Evolutionary conservation across 1,139 yeast genomes (phyloP), one percentile per base, ranked within the genome.

Genomic region (Lodderomyces elongisporus): DNA sequence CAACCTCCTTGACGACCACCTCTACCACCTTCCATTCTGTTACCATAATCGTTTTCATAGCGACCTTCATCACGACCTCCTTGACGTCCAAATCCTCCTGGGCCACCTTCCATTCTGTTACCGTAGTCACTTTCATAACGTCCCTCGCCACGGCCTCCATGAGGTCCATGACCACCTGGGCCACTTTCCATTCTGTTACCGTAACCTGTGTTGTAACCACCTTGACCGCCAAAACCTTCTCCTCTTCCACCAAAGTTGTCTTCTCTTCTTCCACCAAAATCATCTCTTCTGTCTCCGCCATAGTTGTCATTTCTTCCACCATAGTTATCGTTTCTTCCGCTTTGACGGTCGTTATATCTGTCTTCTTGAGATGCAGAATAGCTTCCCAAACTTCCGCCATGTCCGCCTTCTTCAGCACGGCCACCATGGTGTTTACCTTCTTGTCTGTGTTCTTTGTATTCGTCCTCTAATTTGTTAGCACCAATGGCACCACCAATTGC

Each of bases 401-500:
- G 39, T 8, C 10, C 10, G 22, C 10, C 22, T 20, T 10, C 10
- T 20, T 36, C 51, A 14, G 15, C 17, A 17, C 30, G 15, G 5
- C 30, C 30, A 12, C 24, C 23, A 3, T 12, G 5, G 7, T 14
- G 18, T 17, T 21, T 27, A 9, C 30, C 30, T 17, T 17, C 30
- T 8, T 27, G 23, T 20, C 33, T 32, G 20, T 35, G 43, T 13
- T 49, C 48, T 44, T 63, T 62, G 33, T 47, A 46, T 25, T 42
- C 48, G 51, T 76, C 66, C 48, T 72, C 79, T 29, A 67, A 46
- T 58, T 75, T 69, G 60, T 74, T 70, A 34, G 79, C 83, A 31
- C 70, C 69, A 43, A 74, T 46, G 21, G 82, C 83, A 49, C 85
- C 83, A 26, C 69, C 74, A 48, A 78, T 46, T 25, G 77, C 81